Percentiles rank a stretch among this genome's conserved stretches.
These are phyloP conservation scores for Fraxinus albicans DNA, from an alignment of 305 asterid species.

Conservation along the genomic window DNA sequence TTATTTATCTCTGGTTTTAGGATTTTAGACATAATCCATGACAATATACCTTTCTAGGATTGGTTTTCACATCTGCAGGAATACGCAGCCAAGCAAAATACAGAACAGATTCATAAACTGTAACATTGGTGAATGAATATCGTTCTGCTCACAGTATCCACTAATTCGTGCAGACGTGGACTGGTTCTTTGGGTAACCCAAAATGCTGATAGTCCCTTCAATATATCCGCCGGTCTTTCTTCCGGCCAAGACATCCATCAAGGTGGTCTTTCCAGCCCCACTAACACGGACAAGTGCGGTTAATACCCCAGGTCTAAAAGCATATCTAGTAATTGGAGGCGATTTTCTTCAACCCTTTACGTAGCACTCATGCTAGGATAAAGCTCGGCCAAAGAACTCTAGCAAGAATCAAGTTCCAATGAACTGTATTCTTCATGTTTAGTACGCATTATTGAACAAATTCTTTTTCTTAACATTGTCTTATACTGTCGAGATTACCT, in stretches of 20 bases:
- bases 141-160: slow-evolving; percentile 46
- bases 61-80: slow-evolving; percentile 31
- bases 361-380: neutral
- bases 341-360: neutral
- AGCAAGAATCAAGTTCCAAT: neutral
- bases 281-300: neutral
- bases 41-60: slow-evolving; percentile 25
- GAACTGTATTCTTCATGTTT: neutral
- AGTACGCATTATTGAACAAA: neutral
- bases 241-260: neutral
- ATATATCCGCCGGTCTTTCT: neutral
- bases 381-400: neutral
- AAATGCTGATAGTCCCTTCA: neutral
- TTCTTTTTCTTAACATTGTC: neutral
- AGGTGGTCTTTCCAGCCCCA: neutral
- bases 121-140: slow-evolving; percentile 41
- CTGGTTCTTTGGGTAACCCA: slow-evolving; percentile 17
- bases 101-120: slow-evolving; percentile 39
- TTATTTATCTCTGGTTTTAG: neutral
- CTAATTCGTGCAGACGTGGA: slow-evolving; percentile 37
- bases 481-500: neutral
- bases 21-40: neutral
- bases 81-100: slow-evolving; percentile 50
- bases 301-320: neutral
- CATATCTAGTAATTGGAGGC: neutral